Evolutionary conservation across 257 asterid species (phyloP), one percentile per base, ranked within the genome.

Genomic region (Nicotiana obtusifolia): DNA sequence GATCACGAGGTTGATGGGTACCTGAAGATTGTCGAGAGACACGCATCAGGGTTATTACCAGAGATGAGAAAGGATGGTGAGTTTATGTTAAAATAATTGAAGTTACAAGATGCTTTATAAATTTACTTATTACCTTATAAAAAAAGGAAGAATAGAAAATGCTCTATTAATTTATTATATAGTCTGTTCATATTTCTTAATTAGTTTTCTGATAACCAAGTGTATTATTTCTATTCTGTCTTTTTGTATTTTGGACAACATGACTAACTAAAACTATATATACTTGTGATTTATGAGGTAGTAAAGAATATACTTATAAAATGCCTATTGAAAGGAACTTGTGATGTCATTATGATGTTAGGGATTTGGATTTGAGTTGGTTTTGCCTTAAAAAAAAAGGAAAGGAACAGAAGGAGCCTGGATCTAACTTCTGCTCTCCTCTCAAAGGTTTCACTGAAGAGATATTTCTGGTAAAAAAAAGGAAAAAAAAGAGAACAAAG

Each of bases 61-160:
- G 99, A 95, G 93, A 95, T 91, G 94, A 90, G 90, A 86, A 95
- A 91, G 91, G 99, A 95, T 80, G 99, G 99, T 94, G 85, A 89
- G 93, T 79, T 53, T 81, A 79, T 81, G 10, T 84, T 78, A 24
- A 54, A 56, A 73, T 16, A 57, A 17, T 57, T 68, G 30, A 15
- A 30, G 37, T 11, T 56, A 30, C 31, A 31, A 28, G 33, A 65
- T 53, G 30, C 37, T 67, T 22, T n/a, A 11, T 65, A 5, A 17
- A 11, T 62, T 33, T 80, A 68, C 56, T n/a, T 37, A 2, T 41
- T 35, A 68, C 60, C 60, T 54, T 54, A n/a, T 35, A 41, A 41
- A 41, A 9, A 9, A n/a, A 19, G n/a, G 33, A 30, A 30, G 33
- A 30, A 30, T 30, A 10, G 77, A 30, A 26, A 49, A 65, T 68